phyloP scores from a whole-genome alignment of 768 basidiomycete genomes.

The Tremella mesenterica region DNA sequence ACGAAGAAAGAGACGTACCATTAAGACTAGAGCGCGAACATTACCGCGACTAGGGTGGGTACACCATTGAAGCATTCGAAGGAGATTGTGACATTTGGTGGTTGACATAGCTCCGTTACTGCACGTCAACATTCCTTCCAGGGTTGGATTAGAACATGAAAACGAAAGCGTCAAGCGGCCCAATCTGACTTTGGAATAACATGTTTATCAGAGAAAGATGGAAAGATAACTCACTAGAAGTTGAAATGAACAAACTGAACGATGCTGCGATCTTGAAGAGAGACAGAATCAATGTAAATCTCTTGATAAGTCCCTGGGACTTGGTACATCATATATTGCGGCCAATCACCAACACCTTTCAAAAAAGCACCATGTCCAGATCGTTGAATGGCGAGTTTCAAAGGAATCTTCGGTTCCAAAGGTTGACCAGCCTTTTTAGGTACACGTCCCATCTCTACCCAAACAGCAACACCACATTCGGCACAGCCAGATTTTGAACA shows the following conservation, averaged over 20 bases:
- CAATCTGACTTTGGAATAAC: no score
- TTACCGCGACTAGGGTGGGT: slow-evolving; percentile 13
- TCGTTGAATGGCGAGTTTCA: slow-evolving; percentile 23
- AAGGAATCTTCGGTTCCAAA: slow-evolving; percentile 33
- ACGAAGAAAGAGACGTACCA: slow-evolving; percentile 15
- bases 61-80: slow-evolving; percentile 27
- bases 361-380: slow-evolving; percentile 19
- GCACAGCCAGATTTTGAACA: neutral
- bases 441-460: slow-evolving; percentile 38
- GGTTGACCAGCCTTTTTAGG: slow-evolving; percentile 25
- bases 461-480: slow-evolving; percentile 16
- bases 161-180: no score
- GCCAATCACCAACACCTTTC: slow-evolving; percentile 28
- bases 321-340: slow-evolving; percentile 3
- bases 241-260: slow-evolving; percentile 32
- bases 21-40: slow-evolving; percentile 26
- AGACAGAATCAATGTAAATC: slow-evolving; percentile 1
- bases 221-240: slow-evolving; percentile 31
- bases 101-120: slow-evolving; percentile 41
- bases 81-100: slow-evolving; percentile 26
- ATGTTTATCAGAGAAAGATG: neutral
- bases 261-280: slow-evolving; percentile 6
- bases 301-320: slow-evolving; percentile 17
- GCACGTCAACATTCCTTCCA: slow-evolving; percentile 1
- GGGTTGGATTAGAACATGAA: neutral